A percentile compares a stretch with the other conserved stretches of the same genome.
Conservation (phyloP, 78 protist species). For the Cavenderia fasciculata region DNA sequence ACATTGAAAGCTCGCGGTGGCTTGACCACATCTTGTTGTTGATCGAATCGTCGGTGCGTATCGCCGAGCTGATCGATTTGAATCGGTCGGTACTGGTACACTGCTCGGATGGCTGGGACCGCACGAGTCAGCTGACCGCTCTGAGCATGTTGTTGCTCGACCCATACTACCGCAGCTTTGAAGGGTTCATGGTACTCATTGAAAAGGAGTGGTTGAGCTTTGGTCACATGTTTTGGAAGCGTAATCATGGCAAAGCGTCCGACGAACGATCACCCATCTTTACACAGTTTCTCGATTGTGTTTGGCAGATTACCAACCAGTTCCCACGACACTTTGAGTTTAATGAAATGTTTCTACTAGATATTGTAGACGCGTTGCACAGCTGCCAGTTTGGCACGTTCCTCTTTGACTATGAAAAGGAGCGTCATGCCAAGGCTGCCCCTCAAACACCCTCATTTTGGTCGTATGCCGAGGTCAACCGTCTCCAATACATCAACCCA, state of each 20-base stretch:
- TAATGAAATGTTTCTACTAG: constrained; percentile 76
- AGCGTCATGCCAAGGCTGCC: constrained; percentile 12
- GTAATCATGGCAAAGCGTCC: constrained; percentile 64
- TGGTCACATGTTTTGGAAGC: constrained; percentile 91
- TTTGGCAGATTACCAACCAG: constrained; percentile 87
- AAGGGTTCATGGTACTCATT: constrained; percentile 86
- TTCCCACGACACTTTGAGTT: constrained; percentile 93
- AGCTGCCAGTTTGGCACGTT: constrained; percentile 78
- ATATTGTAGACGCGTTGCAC: constrained; percentile 47
- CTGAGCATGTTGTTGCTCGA: constrained; percentile 86
- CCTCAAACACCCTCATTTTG: constrained; percentile 45
- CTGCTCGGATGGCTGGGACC: constrained; percentile 95
- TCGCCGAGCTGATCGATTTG: constrained; percentile 42
- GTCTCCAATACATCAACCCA: constrained; percentile 6
- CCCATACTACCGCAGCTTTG: constrained; percentile 90
- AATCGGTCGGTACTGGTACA: constrained; percentile 87
- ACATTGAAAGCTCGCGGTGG: constrained; percentile 57
- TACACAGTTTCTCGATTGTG: constrained; percentile 95
- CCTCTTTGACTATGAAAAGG: constrained; percentile 72
- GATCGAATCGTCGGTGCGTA: constrained; percentile 10
- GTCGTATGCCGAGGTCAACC: constrained; percentile 36
- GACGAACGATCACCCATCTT: constrained; percentile 93
- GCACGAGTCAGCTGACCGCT: constrained; percentile 90
- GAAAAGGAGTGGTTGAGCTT: constrained; percentile 95
- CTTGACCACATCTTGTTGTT: constrained; percentile 31